Base-by-base conservation (phyloP, 768 basidiomycete species). In the Lactarius trivialis region DNA sequence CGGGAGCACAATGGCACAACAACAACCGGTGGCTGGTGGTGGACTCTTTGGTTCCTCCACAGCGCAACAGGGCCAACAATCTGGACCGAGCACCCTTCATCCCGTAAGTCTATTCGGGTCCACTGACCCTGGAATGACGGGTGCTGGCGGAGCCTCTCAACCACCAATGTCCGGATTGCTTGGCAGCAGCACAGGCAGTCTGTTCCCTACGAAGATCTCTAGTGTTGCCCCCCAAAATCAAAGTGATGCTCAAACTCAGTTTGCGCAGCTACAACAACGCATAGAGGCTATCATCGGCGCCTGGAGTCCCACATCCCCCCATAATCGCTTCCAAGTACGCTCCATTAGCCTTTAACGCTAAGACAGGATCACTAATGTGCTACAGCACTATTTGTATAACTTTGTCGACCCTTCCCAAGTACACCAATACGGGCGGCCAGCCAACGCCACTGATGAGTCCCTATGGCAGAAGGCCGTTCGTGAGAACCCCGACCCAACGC, bases 361-460 rank as follows among this genome's bases (percentile, higher is more conserved):
- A 45, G 45, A 45, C 4, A 7, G 28, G 12, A 15, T 54, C 45
- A 34, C 37, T 58, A 28, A 63, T 34, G n/a, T 39, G 17, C 28
- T 56, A 39, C 58, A 93, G 91, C 82, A 90, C 65, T 84, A 83
- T 65, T 94, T 94, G 67, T 93, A 94, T 71, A 93, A 93, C 68
- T 75, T 90, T 15, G 89, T 93, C 4, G 84, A 88, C 67, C 88
- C 89, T 0, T 76, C 75, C 6, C 79, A 85, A 66, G 82, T 88
- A 3, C 77, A 75, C 30, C 67, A 85, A 56, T 94, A 89, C 65
- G 85, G 81, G 7, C 83, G 88, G 17, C 91, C 92, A 14, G 71
- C 78, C 15, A 90, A 90, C 67, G 85, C 85, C 14, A 80, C 81
- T 6, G 86, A 89, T 52, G 88, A 91, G 49, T 76, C 76, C 9